These are phyloP conservation scores for Hypomyces rosellus DNA, from an alignment of 2,329 filamentous ascomycete species.

Conservation along the genomic window DNA sequence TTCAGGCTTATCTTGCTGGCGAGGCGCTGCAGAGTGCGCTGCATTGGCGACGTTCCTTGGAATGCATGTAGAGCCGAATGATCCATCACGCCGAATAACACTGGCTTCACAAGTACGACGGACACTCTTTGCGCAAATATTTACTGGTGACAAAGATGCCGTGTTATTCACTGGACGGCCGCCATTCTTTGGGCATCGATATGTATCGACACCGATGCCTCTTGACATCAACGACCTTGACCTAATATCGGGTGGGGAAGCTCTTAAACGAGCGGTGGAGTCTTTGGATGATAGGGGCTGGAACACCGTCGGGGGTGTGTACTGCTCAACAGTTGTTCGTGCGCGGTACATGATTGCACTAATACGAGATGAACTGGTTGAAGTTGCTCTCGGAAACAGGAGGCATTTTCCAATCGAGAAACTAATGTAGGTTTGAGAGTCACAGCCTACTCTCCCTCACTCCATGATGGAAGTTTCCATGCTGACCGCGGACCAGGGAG, in stretches of 20 bases:
- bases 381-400: conserved; percentile 42
- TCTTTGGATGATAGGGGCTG: conserved; percentile 44
- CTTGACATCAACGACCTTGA: conserved; percentile 48
- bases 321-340: conserved; percentile 39
- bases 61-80: conserved; percentile 23
- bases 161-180: conserved; percentile 50
- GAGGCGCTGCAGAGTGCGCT: conserved; percentile 30
- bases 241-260: conserved; percentile 36
- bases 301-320: conserved; percentile 39
- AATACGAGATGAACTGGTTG: conserved; percentile 53
- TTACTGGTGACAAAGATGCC: conserved; percentile 42
- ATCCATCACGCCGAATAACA: conserved; percentile 24
- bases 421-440: conserved; percentile 16
- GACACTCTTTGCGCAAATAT: conserved; percentile 30
- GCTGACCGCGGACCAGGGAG: not conserved
- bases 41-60: conserved; percentile 32
- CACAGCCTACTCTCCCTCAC: too few relatives aligned
- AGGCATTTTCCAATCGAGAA: conserved; percentile 13
- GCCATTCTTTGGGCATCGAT: conserved; percentile 45
- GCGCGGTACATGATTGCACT: conserved; percentile 41
- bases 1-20: conserved; percentile 32
- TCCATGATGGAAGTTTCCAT: too few relatives aligned
- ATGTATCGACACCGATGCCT: conserved; percentile 46
- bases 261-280: conserved; percentile 12
- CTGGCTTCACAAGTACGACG: conserved; percentile 28